Base-by-base conservation (phyloP, 2,329 filamentous ascomycete species). In the Fusarium pseudograminearum region DNA sequence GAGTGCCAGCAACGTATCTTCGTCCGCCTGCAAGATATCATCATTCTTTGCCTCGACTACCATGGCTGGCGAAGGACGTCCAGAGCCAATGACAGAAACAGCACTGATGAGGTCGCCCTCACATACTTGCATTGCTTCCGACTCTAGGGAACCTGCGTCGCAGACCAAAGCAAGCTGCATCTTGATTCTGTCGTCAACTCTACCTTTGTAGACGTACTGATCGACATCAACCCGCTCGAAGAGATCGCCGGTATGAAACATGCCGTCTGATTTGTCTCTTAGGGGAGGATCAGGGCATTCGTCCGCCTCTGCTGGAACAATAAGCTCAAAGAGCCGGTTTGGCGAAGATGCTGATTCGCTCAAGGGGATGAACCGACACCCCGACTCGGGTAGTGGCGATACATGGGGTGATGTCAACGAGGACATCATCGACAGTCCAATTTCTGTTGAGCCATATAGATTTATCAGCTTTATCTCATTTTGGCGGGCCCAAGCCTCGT, bases 111-210 rank as follows among this genome's bases (percentile, higher is more conserved):
- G 28, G 40, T 64, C 51, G 7, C 7, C 22, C 4, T 58, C 11
- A 3, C 60, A 64, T 6, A 36, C 60, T 26, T 64, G 44, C 59
- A 64, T 64, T 2, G 30, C 44, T 30, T 64, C 61, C 5, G 38
- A 20, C 5, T 65, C 61, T 2, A 64, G 59, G 1, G 59, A 64
- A 2, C 59, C 44, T 0, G 59, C 52, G 1, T 64, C 60, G 1
- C 51, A 64, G 1, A 45, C 18, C 1, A 46, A 4, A 4, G 59
- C 34, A 0, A 58, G 7, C 11, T 64, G 44, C 61, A 64, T 64
- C 22, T 64, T 58, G 28, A 64, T 64, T 14, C 33, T 64, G 2
- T 64, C 61, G 3, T 64, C 61, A 2, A 64, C 51, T 2, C 61
- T 44, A 7, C 59, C 59, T 31, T 41, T 64, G 2, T 64, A 64